phyloP scores from a whole-genome alignment of 306 rosid genomes.

The Dryas drummondii region DNA sequence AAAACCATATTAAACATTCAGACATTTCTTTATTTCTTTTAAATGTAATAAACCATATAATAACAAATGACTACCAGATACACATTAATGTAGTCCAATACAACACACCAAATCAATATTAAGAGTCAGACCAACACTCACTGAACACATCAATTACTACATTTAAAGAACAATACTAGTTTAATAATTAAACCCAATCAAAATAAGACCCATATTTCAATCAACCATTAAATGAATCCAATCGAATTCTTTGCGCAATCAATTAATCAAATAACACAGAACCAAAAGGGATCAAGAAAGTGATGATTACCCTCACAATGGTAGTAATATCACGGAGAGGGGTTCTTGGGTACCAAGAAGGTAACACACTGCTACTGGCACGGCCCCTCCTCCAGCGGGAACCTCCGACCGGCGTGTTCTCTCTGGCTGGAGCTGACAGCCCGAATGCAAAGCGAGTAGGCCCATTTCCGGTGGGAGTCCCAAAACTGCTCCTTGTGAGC shows the following conservation, averaged over 20 bases:
- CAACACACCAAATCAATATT: neutral
- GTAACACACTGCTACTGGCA: slow-evolving; percentile 40
- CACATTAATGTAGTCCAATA: neutral
- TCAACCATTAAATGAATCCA: neutral
- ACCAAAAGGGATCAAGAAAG: neutral
- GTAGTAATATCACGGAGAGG: slow-evolving; percentile 72
- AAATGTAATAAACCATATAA: neutral
- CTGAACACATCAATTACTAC: neutral
- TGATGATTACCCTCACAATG: slow-evolving; percentile 44
- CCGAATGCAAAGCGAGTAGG: slow-evolving; percentile 28
- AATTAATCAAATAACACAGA: neutral
- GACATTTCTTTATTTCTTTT: no score
- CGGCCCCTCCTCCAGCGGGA: slow-evolving; percentile 38
- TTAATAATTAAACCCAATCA: neutral
- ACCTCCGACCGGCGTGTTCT: slow-evolving; percentile 29
- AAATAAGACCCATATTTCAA: neutral
- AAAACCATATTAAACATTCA: no score
- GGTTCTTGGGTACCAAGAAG: slow-evolving; percentile 83
- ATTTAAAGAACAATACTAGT: neutral
- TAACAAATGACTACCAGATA: no score
- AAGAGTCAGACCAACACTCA: neutral
- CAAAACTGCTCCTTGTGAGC: slow-evolving; percentile 18
- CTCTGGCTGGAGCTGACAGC: slow-evolving; percentile 14
- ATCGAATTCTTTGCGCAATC: neutral
- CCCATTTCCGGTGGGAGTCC: slow-evolving; percentile 31